A percentile compares a stretch with the other conserved stretches of the same genome.
Conservation (phyloP, 129 eudicot species). For the Lonicera japonica region DNA sequence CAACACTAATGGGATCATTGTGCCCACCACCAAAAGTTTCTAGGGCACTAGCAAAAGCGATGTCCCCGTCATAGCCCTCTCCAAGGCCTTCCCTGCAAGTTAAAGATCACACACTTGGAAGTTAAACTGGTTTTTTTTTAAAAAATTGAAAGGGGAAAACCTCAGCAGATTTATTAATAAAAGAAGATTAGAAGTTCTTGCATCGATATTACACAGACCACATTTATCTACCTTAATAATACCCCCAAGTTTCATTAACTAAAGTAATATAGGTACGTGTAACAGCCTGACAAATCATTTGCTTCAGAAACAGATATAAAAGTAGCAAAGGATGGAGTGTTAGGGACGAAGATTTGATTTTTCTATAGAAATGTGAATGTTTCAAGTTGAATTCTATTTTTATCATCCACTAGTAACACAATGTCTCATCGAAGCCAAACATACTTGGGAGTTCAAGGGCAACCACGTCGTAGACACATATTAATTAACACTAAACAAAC, state of each 20-base stretch:
- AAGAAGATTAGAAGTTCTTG: too few species aligned
- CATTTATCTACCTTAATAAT: not conserved
- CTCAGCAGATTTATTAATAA: too few species aligned
- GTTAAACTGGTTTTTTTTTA: conserved; percentile 2
- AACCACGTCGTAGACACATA: not conserved
- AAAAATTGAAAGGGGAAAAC: conserved; percentile 3
- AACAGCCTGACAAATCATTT: not conserved
- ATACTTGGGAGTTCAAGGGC: not conserved
- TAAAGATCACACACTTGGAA: conserved; percentile 10
- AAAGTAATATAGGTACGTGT: not conserved
- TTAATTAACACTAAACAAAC: not conserved
- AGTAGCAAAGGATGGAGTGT: not conserved
- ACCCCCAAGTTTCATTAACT: not conserved
- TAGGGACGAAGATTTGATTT: not conserved
- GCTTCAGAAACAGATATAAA: not conserved
- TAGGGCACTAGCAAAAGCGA: conserved; percentile 95
- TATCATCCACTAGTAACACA: not conserved
- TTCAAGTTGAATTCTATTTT: not conserved
- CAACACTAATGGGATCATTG: conserved; percentile 98
- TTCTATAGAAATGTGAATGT: not conserved
- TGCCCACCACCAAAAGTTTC: conserved; percentile 98
- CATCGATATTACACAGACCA: not conserved
- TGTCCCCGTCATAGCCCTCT: conserved; percentile 97
- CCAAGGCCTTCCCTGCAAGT: conserved; percentile 96
- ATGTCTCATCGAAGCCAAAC: not conserved